Percentiles rank a stretch among this genome's conserved stretches.
phyloP scores from a whole-genome alignment of 305 asterid species.

The Solanum hybrid region DNA sequence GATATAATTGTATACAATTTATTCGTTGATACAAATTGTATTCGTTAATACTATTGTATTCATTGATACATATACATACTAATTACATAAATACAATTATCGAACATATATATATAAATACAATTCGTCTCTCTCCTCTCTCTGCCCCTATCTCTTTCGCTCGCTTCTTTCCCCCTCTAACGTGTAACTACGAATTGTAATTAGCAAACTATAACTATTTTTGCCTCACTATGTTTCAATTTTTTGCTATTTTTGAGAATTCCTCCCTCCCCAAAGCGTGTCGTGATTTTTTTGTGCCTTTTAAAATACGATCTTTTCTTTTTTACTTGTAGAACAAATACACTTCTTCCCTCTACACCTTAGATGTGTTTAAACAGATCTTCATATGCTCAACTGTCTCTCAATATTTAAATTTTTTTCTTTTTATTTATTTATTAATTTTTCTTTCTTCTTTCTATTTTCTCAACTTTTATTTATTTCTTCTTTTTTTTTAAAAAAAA shows the following conservation, averaged over 20 bases:
- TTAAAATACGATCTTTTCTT: neutral
- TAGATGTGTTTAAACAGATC: neutral
- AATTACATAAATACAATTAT: too few relatives aligned
- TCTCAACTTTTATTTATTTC: neutral
- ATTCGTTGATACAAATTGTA: neutral
- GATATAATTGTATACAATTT: neutral
- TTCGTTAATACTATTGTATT: neutral
- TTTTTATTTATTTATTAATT: too few relatives aligned
- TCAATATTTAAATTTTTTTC: too few relatives aligned
- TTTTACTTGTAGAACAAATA: neutral
- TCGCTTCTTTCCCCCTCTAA: neutral
- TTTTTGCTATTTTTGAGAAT: neutral
- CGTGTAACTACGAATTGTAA: neutral
- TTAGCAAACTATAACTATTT: too few relatives aligned
- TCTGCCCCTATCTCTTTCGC: neutral
- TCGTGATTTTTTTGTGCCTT: neutral
- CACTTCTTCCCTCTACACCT: neutral
- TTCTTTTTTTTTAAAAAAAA: too few relatives aligned
- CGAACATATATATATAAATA: neutral
- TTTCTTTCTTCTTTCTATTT: neutral
- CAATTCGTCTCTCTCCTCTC: neutral
- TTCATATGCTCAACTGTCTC: neutral
- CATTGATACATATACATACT: neutral
- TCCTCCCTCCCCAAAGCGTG: neutral
- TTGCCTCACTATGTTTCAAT: neutral